Evolutionary conservation across 352 stramenopile genomes (phyloP).

Genomic region (Globisporangium canariense): DNA sequence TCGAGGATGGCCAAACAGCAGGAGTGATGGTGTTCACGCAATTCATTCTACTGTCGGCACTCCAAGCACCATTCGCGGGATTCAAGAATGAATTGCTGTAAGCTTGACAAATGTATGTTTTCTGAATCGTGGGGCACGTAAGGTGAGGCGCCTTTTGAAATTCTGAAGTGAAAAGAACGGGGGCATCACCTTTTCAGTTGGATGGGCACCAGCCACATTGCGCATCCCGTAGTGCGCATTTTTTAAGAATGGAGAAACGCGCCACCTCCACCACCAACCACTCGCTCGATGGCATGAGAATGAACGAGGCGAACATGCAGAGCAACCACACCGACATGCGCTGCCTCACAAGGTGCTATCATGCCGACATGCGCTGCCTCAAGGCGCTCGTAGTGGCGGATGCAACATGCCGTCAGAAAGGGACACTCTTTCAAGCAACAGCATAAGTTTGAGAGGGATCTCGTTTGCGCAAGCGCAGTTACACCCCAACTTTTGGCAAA

Average conservation of each 20-base stretch:
- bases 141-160: slow-evolving; percentile 2
- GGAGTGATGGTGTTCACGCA: slow-evolving; percentile 9
- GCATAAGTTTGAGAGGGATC: slow-evolving; percentile 1
- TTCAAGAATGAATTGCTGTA: slow-evolving; percentile 19
- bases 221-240: slow-evolving; percentile 7
- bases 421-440: background rate
- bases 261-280: background rate
- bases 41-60: slow-evolving; percentile 15
- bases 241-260: background rate
- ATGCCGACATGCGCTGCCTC: too few species aligned
- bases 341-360: background rate
- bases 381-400: background rate
- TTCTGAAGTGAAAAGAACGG: slow-evolving; percentile 23
- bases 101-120: slow-evolving; percentile 22
- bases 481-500: too few species aligned
- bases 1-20: slow-evolving; percentile 17
- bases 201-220: slow-evolving; percentile 7
- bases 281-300: background rate
- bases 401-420: background rate
- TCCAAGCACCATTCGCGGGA: slow-evolving; percentile 17
- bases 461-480: slow-evolving; percentile 4
- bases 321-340: background rate
- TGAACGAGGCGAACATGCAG: background rate
- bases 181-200: background rate
- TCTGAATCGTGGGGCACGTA: background rate